Conservation (phyloP, 2,329 filamentous ascomycete genomes). For the Sporothrix mexicana region DNA sequence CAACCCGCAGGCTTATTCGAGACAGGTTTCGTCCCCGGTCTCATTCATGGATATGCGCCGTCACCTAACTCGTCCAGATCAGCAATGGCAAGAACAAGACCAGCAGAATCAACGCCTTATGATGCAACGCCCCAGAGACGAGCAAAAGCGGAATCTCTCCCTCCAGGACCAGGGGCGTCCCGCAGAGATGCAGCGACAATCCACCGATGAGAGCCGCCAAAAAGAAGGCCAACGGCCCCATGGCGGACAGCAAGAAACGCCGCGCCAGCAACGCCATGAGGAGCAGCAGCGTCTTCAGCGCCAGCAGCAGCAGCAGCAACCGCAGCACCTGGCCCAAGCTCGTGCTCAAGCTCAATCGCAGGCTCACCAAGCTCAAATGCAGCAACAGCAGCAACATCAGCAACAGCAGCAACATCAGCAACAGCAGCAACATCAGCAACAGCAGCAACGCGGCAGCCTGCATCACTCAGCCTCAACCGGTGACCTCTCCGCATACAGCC, state of each 20-base stretch:
- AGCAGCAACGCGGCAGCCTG: slow-evolving; percentile 6
- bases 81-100: neutral
- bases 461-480: slow-evolving; percentile 8
- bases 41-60: neutral
- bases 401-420: no score
- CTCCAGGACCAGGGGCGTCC: slow-evolving; percentile 16
- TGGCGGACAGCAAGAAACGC: slow-evolving; percentile 8
- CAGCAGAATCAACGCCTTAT: slow-evolving; percentile 19
- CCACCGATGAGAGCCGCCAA: neutral
- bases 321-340: slow-evolving; percentile 16
- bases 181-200: neutral
- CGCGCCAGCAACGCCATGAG: slow-evolving; percentile 14
- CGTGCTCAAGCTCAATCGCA: neutral
- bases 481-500: slow-evolving; percentile 2
- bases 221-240: neutral
- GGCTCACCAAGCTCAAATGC: slow-evolving; percentile 13
- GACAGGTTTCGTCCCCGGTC: neutral
- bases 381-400: slow-evolving; percentile 22
- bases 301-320: slow-evolving; percentile 21
- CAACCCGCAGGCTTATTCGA: neutral
- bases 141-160: no score
- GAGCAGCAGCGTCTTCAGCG: slow-evolving; percentile 19
- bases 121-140: neutral
- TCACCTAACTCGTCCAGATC: neutral
- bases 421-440: slow-evolving; percentile 8